Evolutionary conservation across 73 alveolate genomes (phyloP), one percentile per base, ranked within the genome.

Genomic region (Vitrella brassicaformis): DNA sequence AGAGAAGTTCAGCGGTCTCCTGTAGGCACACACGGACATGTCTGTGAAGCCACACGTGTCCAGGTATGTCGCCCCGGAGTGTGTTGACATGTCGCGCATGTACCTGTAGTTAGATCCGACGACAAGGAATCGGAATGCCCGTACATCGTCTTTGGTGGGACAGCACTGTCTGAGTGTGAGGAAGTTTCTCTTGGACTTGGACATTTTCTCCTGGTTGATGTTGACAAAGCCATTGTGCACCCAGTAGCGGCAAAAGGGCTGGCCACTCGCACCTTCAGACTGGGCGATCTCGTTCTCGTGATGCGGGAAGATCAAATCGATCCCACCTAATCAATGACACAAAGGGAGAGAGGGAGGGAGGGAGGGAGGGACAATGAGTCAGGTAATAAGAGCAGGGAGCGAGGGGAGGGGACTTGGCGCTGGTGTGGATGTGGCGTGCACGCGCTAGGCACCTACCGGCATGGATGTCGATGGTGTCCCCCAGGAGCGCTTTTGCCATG

Each of bases 271-370:
- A 56, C 69, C 95, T 45, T 81, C 95, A 67, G 96, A 83, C 78
- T 94, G 96, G 27, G 98, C 98, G 22, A 94, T 91, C 79, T 94
- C 98, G 80, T 94, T 94, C 78, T 94, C 98, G 75, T 94, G 98
- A 80, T 94, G 98, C 27, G 98, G 98, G 87, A 94, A 94, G 68
- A 86, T 86, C 28, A 94, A 82, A 81, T 94, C 98, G 27, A 87
- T 85, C 56, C 98, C 97, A 19, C 98, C 95, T 9, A 94, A 82
- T 82, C 87, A 94, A 71, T 87, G 89, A 81, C 85, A 95, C 65
- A 91, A 77, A 45, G 93, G 88, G 47, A 25, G 71, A 26, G 84
- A 81, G n/a, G 89, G 78, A 76, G 87, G 86, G 70, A 78, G 75
- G 30, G 82, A 76, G 68, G 74, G 68, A 47, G 7, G 22, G 67